Conservation (phyloP, 306 rosid species). For the Argentina anserina region DNA sequence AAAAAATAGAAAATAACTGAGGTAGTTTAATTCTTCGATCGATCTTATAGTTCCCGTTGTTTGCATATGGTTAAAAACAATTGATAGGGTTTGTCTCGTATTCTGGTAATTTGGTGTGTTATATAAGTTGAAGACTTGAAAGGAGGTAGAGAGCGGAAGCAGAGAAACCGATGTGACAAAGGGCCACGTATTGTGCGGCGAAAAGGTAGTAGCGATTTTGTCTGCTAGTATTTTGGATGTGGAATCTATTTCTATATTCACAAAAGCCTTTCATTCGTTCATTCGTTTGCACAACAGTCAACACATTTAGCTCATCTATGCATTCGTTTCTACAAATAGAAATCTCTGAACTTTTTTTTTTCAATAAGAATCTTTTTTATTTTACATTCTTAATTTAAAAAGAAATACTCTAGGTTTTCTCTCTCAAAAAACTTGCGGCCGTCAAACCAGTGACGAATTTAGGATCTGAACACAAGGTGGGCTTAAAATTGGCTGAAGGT, state of each 20-base stretch:
- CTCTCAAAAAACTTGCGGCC: too few relatives aligned
- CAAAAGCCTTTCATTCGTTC: constrained; percentile 10
- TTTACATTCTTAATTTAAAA: too few relatives aligned
- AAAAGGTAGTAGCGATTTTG: constrained; percentile 41
- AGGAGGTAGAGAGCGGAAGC: neutral
- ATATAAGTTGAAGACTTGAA: constrained; percentile 11
- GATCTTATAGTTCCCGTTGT: constrained; percentile 28
- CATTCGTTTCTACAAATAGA: neutral
- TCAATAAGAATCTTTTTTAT: too few relatives aligned
- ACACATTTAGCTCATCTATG: constrained; percentile 42
- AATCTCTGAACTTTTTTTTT: neutral
- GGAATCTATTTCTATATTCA: constrained; percentile 51
- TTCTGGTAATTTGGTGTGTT: constrained; percentile 39
- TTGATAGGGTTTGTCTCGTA: constrained; percentile 19
- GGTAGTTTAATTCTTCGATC: constrained; percentile 18
- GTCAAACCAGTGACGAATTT: too few relatives aligned
- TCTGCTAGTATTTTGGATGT: constrained; percentile 63
- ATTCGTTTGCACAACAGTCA: constrained; percentile 24
- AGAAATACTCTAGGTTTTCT: too few relatives aligned
- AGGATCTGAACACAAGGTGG: too few relatives aligned
- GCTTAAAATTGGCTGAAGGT: too few relatives aligned
- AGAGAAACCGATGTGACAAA: constrained; percentile 58
- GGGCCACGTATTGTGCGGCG: constrained; percentile 78
- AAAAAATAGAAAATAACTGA: neutral
- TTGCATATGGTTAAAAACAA: constrained; percentile 16